A percentile compares a stretch with the other conserved stretches of the same genome.
Evolutionary conservation across 1,284 basidiomycete genomes (phyloP).

Genomic region (Agaricales sp.): DNA sequence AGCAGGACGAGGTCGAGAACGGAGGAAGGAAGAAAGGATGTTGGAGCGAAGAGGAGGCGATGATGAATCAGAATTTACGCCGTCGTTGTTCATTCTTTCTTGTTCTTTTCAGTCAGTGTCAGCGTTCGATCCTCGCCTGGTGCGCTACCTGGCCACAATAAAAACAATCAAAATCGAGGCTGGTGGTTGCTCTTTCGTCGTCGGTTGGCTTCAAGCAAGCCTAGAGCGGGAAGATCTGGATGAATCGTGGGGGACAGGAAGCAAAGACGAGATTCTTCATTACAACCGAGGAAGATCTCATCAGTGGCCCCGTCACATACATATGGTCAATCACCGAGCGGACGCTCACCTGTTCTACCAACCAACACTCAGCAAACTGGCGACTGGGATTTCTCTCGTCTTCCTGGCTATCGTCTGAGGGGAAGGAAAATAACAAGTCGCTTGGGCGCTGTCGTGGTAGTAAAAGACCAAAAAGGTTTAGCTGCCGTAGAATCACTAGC

Average conservation of each 20-base stretch:
- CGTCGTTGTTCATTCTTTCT: neutral
- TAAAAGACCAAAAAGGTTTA: no score
- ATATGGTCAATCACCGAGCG: no score
- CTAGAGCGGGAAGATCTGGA: neutral
- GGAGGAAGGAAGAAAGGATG: conserved; percentile 1
- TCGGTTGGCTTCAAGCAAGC: neutral
- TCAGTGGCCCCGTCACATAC: no score
- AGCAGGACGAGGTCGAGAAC: neutral
- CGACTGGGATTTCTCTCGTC: no score
- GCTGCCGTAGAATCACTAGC: no score
- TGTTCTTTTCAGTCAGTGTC: neutral
- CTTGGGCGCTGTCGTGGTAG: no score
- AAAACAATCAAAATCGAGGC: neutral
- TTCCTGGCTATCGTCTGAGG: no score
- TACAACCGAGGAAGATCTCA: neutral
- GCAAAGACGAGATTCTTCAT: neutral
- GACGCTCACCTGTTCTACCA: no score
- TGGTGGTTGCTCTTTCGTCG: no score
- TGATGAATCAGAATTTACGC: neutral
- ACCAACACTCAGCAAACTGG: no score
- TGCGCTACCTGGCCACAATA: neutral
- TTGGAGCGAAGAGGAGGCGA: neutral
- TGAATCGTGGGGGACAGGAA: neutral
- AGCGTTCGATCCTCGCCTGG: neutral
- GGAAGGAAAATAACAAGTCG: no score